phyloP scores from a whole-genome alignment of 2,329 filamentous ascomycete genomes.

The Teratosphaeriaceae sp. region DNA sequence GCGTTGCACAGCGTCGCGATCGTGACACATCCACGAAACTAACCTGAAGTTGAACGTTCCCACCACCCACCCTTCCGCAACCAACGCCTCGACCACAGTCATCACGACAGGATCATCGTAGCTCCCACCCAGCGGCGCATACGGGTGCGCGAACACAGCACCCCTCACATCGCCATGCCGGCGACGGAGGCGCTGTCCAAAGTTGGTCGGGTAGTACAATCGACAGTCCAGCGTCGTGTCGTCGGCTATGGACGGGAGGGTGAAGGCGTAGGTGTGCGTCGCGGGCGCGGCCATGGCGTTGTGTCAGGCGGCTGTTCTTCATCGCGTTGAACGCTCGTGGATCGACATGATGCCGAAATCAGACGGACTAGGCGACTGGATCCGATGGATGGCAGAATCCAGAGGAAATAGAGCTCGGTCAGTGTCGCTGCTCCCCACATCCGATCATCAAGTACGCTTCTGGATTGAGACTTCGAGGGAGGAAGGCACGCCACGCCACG shows the following conservation, averaged over 20 bases:
- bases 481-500: too few relatives aligned
- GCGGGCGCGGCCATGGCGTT: slow-evolving; percentile 2
- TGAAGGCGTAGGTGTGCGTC: slow-evolving; percentile 59
- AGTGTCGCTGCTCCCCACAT: too few relatives aligned
- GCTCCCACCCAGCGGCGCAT: slow-evolving; percentile 77
- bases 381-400: too few relatives aligned
- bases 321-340: too few relatives aligned
- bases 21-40: too few relatives aligned
- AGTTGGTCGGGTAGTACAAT: slow-evolving; percentile 56
- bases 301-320: too few relatives aligned
- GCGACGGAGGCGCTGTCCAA: not conserved
- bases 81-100: slow-evolving; percentile 55
- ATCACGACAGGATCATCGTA: slow-evolving; percentile 77
- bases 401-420: too few relatives aligned
- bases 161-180: slow-evolving; percentile 27
- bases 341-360: too few relatives aligned
- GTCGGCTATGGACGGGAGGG: slow-evolving; percentile 80
- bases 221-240: slow-evolving; percentile 70
- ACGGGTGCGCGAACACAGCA: slow-evolving; percentile 79
- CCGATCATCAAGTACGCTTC: too few relatives aligned
- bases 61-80: slow-evolving; percentile 67
- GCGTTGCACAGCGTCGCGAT: too few relatives aligned
- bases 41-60: slow-evolving; percentile 91
- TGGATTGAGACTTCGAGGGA: too few relatives aligned
- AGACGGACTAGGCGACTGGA: too few relatives aligned